Conservation (phyloP, 352 stramenopile genomes). For the Pythium phragmiticola region DNA sequence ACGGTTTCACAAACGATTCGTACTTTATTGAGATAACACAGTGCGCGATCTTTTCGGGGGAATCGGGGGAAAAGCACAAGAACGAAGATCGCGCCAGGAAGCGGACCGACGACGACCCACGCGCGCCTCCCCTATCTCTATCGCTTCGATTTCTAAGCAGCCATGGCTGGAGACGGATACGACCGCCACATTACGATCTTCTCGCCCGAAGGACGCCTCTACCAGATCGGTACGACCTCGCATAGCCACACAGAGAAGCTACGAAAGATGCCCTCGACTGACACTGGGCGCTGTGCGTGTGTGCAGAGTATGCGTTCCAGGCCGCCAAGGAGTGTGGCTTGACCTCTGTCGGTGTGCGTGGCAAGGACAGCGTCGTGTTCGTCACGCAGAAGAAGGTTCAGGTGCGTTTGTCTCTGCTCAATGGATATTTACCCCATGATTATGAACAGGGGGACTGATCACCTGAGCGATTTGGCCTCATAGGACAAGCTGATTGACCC, state of each 20-base stretch:
- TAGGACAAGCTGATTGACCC: constrained; percentile 94
- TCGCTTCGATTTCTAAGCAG: constrained; percentile 8
- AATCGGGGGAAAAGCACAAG: constrained; percentile 10
- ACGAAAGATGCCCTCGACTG: neutral
- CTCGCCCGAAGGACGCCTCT: constrained; percentile 97
- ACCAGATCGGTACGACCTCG: constrained; percentile 91
- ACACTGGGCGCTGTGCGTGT: neutral
- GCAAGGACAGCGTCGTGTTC: constrained; percentile 92
- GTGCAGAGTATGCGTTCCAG: constrained; percentile 98
- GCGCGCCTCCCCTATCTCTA: neutral
- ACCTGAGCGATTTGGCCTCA: neutral
- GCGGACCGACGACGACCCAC: constrained; percentile 5
- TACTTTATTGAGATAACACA: constrained; percentile 17
- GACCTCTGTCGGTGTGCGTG: constrained; percentile 95
- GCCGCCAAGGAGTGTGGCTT: constrained; percentile 92
- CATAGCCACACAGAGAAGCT: neutral
- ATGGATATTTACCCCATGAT: neutral
- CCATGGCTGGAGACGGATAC: constrained; percentile 88
- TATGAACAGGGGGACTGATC: neutral
- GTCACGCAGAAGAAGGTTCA: constrained; percentile 99
- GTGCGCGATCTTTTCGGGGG: constrained; percentile 23
- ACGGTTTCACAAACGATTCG: constrained; percentile 2
- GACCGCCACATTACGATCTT: constrained; percentile 98
- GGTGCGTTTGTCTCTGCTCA: constrained; percentile 34
- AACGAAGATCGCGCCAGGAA: constrained; percentile 24